Evolutionary conservation across 2,329 filamentous ascomycete species (phyloP), one percentile per base, ranked within the genome.

Genomic region (Penicillium italicum): DNA sequence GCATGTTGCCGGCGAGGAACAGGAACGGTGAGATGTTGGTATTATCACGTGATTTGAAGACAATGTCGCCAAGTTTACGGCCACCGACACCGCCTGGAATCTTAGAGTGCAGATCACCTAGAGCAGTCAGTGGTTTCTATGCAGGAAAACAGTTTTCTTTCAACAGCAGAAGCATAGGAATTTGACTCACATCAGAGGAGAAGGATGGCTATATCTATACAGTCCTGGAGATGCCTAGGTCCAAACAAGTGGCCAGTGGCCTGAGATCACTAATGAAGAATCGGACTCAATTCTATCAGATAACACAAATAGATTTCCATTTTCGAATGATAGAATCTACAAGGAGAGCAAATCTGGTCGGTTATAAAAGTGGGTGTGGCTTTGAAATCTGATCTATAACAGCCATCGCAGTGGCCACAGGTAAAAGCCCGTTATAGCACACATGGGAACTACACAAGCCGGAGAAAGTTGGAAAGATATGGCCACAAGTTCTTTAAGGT

Each of bases 1-100:
- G 34, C 52, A 45, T 34, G 45, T 36, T 50, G 38, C 49, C 20
- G 33, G 46, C 50, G 53, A 56, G 53, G 51, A 37, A 50, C 33
- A 58, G 53, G 49, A 47, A 54, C 50, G 51, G 51, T 45, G 48
- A 58, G 55, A 44, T 56, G 46, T 42, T 55, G 56, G 55, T 53
- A 43, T 11, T 4, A 26, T 63, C 61, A 63, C 61, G 61, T 63
- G 61, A 56, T 45, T 1, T 0, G 0, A 12, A 12, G 9, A 22
- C 38, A 43, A 26, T 30, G 18, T 43, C 14, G 14, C 28, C 30
- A 31, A 44, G 26, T 46, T 14, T 2, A 45, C 7, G n/a, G 44
- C n/a, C 3, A 10, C 28, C 6, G 11, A 30, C 20, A 20, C 41
- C 6, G 9, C 5, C 24, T 42, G 7, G 16, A 20, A 22, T 3